phyloP scores from a whole-genome alignment of 2,329 filamentous ascomycete species.

The Phoma sp. region DNA sequence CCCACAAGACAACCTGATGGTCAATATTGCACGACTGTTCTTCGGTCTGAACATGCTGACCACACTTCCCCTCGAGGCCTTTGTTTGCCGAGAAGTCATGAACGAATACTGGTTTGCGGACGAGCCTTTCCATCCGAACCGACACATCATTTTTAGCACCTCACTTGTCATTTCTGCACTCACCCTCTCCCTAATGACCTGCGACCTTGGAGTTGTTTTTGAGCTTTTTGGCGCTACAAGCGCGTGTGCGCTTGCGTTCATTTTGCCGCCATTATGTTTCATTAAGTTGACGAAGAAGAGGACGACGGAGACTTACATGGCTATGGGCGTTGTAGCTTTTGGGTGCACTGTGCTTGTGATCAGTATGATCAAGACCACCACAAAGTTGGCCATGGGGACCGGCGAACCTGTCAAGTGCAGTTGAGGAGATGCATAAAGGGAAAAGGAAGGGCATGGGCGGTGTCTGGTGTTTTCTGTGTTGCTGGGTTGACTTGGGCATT shows the following conservation, averaged over 20 bases:
- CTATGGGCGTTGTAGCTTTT: conserved; percentile 75
- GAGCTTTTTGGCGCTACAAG: conserved; percentile 95
- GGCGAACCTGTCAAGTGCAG: conserved; percentile 33
- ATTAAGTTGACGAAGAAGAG: conserved; percentile 85
- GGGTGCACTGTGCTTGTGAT: conserved; percentile 81
- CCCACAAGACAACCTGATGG: conserved; percentile 84
- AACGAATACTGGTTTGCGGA: conserved; percentile 78
- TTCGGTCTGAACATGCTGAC: conserved; percentile 99
- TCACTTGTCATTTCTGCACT: conserved; percentile 79
- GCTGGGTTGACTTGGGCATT: not conserved
- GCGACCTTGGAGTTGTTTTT: conserved; percentile 92
- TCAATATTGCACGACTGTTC: conserved; percentile 91
- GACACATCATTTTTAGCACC: conserved; percentile 87
- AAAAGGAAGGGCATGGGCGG: conserved; percentile 10
- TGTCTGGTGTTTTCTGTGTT: conserved; percentile 3
- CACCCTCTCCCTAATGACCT: conserved; percentile 80
- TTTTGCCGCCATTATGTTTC: conserved; percentile 92
- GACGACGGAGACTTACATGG: conserved; percentile 75
- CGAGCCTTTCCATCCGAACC: conserved; percentile 79
- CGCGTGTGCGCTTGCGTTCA: conserved; percentile 92
- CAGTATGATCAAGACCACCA: conserved; percentile 40
- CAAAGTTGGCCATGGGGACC: conserved; percentile 33
- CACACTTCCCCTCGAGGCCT: conserved; percentile 92
- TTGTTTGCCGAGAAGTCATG: conserved; percentile 97
- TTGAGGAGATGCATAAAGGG: conserved; percentile 13